Base-by-base conservation (phyloP, 768 basidiomycete genomes). In the Coprinopsis marcescibilis region DNA sequence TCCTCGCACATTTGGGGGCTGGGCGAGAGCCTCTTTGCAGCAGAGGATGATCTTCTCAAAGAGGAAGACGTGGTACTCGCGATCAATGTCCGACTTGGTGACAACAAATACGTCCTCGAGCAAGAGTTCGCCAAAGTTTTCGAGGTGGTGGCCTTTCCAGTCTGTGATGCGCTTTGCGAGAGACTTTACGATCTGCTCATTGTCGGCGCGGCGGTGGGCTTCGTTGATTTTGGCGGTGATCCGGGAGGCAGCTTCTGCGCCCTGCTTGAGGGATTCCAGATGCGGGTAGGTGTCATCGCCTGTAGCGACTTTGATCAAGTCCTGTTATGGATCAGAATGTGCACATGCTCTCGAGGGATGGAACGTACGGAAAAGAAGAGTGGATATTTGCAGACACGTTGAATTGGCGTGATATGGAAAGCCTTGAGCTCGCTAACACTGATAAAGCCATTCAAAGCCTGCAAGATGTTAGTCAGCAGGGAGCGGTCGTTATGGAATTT, bases 41-140 rank as follows among this genome's bases (percentile, higher is more conserved):
- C 96, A 99, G 17, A 98, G 77, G 54, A 99, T 92, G 65, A 99
- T 99, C 70, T 92, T 92, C 70, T 98, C 94, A 55, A 99, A 99
- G 27, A 99, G 73, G 76, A 97, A 99, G 48, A 99, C 94, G 56
- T 95, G 92, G 58, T 98, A 98, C 65, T 99, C 96, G 56, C 96
- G 80, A 63, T 97, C 93, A 57, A 93, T 88, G 49, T 94, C 93
- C 40, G 85, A 88, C 67, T 98, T 99, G 57, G 88, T 95, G 48
- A 98, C 96, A 48, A 85, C 81, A 65, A 98, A 98, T 46, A 92
- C 78, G 62, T 97, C 96, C 62, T 98, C 94, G 24, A 98, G 78
- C 26, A 95, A 76, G 45, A 99, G 85, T 55, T 89, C 82, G 50
- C 96, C 96, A 54, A 99, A 98, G 63, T 92, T 89, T 55, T 82